Evolutionary conservation across 1,284 basidiomycete species (phyloP), one percentile per base, ranked within the genome.

Genomic region (Leccinum solheimii): DNA sequence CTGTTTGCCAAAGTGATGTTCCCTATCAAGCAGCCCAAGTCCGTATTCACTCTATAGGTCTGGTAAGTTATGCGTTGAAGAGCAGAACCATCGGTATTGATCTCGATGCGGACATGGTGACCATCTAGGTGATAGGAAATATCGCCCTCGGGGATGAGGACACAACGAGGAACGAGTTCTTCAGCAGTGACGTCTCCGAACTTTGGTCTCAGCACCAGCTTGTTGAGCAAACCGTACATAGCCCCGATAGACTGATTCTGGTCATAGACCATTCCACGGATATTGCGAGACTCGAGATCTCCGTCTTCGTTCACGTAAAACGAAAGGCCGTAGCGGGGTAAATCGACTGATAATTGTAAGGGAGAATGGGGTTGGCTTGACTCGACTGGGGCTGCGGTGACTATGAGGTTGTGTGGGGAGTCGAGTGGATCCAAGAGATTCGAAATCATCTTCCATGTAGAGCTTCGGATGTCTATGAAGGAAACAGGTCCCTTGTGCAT

Each of bases 321-420:
- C 0, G 68, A 67, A 7, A 85, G 61, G 7, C 72, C 66, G 52
- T 77, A 80, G 4, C 80, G 77, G 16, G 81, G 79, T 3, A 84
- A 32, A 76, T 68, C 3, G 76, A 74, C 54, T 68, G 77, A 34
- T 75, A 73, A 7, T 68, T n/a, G 61, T 11, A 14, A 23, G 0
- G 51, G 14, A 13, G 55, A 55, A 0, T 9, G 34, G 49, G 32
- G 69, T 59, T 7, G 45, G 51, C 6, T 73, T 9, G 43, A 23
- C 32, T 64, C 30, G 2, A 16, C 8, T 1, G 53, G 48, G 4
- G 58, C 55, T 13, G 59, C 50, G 0, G 56, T 71, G 38, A 78
- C 51, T 27, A 71, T 63, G 2, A 81, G 62, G 59, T 76, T 69
- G 16, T 71, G 56, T 0, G 66, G 36, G 3, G 56, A 9, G 40